Base-by-base conservation (phyloP, 192 early-diverging fungal genomes). In the Backusella westeae region DNA sequence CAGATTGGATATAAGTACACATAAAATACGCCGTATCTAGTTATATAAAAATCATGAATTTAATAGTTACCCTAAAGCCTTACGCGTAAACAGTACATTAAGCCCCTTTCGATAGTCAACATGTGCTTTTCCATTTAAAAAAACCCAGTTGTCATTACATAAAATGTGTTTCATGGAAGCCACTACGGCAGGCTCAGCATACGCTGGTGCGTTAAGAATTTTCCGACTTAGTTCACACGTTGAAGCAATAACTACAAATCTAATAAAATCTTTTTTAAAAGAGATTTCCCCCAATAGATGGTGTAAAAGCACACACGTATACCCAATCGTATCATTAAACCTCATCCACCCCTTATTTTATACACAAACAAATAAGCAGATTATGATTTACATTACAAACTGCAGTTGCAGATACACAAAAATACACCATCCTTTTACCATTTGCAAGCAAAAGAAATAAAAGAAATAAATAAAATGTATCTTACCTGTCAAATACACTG, bases 171-270 rank as follows among this genome's bases (percentile, higher is more conserved):
- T 76, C 82, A 83, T 83, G 12, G 82, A 74, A 67, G 80, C 80
- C 4, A 83, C 76, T 0, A 81, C 76, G 23, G 82, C 63, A 53
- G 82, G 84, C 23, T 77, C 75, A 41, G 83, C 73, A 36, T 77
- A 78, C 0, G 46, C 67, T 67, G 84, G 82, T 21, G 84, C 41
- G 21, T 83, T 83, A n/a, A 85, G 72, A 41, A 85, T 83, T 74
- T 84, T 85, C 19, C 84, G 79, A 26, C 76, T 78, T 5, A 85
- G 71, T 26, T 85, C 84, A 44, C 83, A 83, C 3, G 84, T 75
- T 6, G 84, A 85, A 59, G 83, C 81, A 67, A 85, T 82, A 10
- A 85, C 84, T 21, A 85, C 76, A 73, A 85, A 85, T 73, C 84
- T 82, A 72, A 63, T 63, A 63, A 63, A 63, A 29, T 10, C 10